Evolutionary conservation across 768 basidiomycete species (phyloP), one percentile per base, ranked within the genome.

Genomic region (Tricholomella constricta): DNA sequence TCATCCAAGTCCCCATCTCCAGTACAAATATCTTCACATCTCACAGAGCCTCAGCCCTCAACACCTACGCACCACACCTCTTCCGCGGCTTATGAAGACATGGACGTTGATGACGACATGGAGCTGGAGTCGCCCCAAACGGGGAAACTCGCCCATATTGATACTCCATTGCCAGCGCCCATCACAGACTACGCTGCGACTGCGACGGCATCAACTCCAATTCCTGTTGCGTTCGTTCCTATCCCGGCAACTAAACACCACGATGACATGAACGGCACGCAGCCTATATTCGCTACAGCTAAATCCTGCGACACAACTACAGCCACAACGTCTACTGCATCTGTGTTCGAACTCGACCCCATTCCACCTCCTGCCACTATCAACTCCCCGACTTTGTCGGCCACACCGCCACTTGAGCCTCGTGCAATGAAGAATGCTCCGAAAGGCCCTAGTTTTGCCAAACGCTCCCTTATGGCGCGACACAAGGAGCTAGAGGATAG

Each of bases 401-500:
- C 57, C 20, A 47, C 63, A 20, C 62, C 59, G 11, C 65, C 74
- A 7, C 68, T 72, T 15, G 75, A 75, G 52, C 71, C 74, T 17
- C 70, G 68, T 27, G 69, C 71, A 8, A 69, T 73, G 66, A 72
- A 73, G 55, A 72, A 65, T 43, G 60, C 67, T 11, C 72, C 75
- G 2, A 72, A 66, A 40, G 68, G 65, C 14, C 72, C 75, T n/a
- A 74, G 66, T 46, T 72, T 62, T 48, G 63, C 65, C 20, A 76
- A 75, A 55, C 69, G 70, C 11, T 68, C 72, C 15, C 65, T 78
- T 14, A 35, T 74, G 25, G 75, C 72, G 7, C 65, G 73, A 53
- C 74, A 77, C 47, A 78, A 71, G 64, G 78, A 78, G 31, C 60
- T 79, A 25, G 76, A 79, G 57, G 74, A 76, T 51, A 65, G 68